Evolutionary conservation across 192 early-diverging fungal species (phyloP).

Genomic region (Linnemannia exigua): DNA sequence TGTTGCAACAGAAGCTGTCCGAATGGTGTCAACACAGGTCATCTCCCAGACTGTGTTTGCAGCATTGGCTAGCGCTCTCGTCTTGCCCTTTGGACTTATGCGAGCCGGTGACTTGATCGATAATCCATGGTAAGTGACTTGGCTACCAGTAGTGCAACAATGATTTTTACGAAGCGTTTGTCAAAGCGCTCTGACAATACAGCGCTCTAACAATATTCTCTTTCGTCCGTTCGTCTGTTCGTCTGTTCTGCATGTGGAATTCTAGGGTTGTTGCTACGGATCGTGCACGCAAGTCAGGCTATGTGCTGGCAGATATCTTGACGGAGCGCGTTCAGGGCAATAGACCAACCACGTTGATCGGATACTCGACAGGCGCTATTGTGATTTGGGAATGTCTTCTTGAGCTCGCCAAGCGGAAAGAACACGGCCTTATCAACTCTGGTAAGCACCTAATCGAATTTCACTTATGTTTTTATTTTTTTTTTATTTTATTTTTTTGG

Average conservation of each 20-base stretch:
- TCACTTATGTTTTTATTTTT: too few relatives aligned
- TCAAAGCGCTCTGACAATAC: too few relatives aligned
- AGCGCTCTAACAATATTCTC: too few relatives aligned
- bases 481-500: not conserved
- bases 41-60: slow-evolving; percentile 66
- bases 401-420: slow-evolving; percentile 61
- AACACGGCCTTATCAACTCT: slow-evolving; percentile 63
- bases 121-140: slow-evolving; percentile 66
- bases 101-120: slow-evolving; percentile 70
- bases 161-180: not conserved
- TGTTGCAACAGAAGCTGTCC: slow-evolving; percentile 63
- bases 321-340: slow-evolving; percentile 68
- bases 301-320: slow-evolving; percentile 70
- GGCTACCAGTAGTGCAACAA: not conserved
- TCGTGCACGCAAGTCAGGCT: slow-evolving; percentile 66
- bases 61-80: slow-evolving; percentile 64
- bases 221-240: too few relatives aligned
- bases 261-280: slow-evolving; percentile 62
- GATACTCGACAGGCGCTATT: slow-evolving; percentile 67
- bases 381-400: slow-evolving; percentile 70
- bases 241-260: not conserved
- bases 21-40: slow-evolving; percentile 62
- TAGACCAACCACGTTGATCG: slow-evolving; percentile 67
- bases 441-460: slow-evolving; percentile 39
- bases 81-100: slow-evolving; percentile 64